Base-by-base conservation (phyloP, 1,284 basidiomycete genomes). In the Ganoderma sp. region DNA sequence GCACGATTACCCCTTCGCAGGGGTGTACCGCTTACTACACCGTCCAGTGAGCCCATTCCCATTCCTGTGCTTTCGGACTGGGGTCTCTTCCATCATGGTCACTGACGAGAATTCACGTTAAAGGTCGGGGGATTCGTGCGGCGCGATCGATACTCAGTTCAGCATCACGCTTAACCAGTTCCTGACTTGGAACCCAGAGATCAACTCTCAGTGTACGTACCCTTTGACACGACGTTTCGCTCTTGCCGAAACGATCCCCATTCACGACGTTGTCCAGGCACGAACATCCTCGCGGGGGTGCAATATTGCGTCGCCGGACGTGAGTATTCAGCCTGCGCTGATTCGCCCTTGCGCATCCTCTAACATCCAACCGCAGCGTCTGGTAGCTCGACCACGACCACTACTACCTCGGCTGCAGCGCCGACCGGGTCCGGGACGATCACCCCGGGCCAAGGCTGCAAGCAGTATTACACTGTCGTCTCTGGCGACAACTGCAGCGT, bases 401-500 rank as follows among this genome's bases (percentile, higher is more conserved):
- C 60, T 1, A 61, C 41, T 1, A 61, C 41, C 22, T 22, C 60
- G 6, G 42, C 60, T 3, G 41, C 60, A 45, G 60, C 60, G 10
- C 60, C 60, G 6, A 61, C 63, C n/a, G 37, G 56, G n/a, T 28
- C 63, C 42, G 52, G 61, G 57, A 54, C 63, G 54, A 32, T 52
- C 52, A 45, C 60, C n/a, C 60, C 60, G n/a, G 60, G 60, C 3
- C 60, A 61, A 32, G 60, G 60, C 25, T 61, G 60, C 60, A 61
- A 61, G 60, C 34, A 67, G 39, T 69, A 69, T 41, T 69, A 69
- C 42, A 67, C 68, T 3, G 65, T 69, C 41, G 61, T 59, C 39
- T 67, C 68, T 2, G 68, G 68, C 37, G 68, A 69, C 42, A 59
- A 64, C 45, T 69, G 68, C 57, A 41, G 54, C 32, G 28, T 60